Evolutionary conservation across 2,329 filamentous ascomycete genomes (phyloP).

Genomic region (Blastomyces gilchristii): DNA sequence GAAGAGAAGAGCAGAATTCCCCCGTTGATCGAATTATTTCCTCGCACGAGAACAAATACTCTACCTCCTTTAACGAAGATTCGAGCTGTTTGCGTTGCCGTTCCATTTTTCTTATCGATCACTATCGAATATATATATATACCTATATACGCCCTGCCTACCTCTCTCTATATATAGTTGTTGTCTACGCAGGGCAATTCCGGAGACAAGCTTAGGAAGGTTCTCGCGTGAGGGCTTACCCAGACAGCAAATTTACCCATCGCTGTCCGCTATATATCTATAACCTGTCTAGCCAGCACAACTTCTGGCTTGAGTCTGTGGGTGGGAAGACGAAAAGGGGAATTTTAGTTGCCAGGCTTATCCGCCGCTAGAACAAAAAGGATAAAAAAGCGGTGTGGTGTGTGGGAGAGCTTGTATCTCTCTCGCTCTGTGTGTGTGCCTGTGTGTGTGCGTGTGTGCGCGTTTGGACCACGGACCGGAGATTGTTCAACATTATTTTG

Average conservation of each 20-base stretch:
- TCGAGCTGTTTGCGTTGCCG: conserved; percentile 18
- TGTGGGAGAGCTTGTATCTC: neutral
- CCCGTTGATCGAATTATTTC: neutral
- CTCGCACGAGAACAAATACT: neutral
- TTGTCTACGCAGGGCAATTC: neutral
- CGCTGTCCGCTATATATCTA: neutral
- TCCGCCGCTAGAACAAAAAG: neutral
- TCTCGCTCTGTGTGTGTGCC: neutral
- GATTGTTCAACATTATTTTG: neutral
- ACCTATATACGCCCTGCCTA: neutral
- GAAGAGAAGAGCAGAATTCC: neutral
- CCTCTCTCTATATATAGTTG: neutral
- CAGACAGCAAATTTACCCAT: neutral
- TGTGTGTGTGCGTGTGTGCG: no score
- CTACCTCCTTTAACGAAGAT: no score
- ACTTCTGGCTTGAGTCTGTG: neutral
- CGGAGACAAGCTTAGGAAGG: neutral
- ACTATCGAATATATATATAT: no score
- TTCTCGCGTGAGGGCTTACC: neutral
- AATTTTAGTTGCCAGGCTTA: neutral
- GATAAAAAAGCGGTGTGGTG: neutral
- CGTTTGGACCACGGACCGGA: neutral
- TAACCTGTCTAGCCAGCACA: neutral
- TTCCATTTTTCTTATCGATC: conserved; percentile 6
- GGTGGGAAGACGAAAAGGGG: neutral